Percentiles rank a stretch among this genome's conserved stretches.
Evolutionary conservation across 31 red algal species (phyloP).

Genomic region (Endocladia muricata): DNA sequence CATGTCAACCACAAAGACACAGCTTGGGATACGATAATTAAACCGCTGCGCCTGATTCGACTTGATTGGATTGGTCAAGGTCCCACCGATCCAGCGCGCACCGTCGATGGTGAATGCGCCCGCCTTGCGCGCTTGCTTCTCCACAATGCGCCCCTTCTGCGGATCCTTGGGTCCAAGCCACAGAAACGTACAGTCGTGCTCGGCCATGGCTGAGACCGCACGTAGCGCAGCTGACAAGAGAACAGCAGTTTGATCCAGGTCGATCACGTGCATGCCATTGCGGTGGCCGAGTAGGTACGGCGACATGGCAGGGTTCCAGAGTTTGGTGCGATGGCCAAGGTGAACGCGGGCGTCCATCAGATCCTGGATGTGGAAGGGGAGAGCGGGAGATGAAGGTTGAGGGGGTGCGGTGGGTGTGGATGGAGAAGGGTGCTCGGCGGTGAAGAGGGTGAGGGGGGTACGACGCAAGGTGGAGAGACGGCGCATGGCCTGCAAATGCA

Average conservation of each 20-base stretch:
- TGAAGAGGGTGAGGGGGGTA: too few species aligned
- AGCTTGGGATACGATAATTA: slow-evolving; percentile 76
- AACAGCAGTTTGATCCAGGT: slow-evolving; percentile 77
- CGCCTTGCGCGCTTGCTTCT: slow-evolving; percentile 39
- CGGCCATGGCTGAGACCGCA: slow-evolving; percentile 52
- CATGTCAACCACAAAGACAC: slow-evolving; percentile 82
- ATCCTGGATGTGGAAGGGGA: slow-evolving; percentile 28
- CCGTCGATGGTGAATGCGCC: slow-evolving; percentile 50
- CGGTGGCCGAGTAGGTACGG: slow-evolving; percentile 78
- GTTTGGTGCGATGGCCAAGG: slow-evolving; percentile 79
- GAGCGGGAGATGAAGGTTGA: slow-evolving; percentile 12
- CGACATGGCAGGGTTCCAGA: slow-evolving; percentile 91
- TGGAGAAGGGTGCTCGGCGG: too few species aligned
- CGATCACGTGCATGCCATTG: slow-evolving; percentile 90
- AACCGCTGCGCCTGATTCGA: slow-evolving; percentile 66
- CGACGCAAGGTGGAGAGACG: too few species aligned
- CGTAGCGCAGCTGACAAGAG: slow-evolving; percentile 68
- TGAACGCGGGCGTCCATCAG: slow-evolving; percentile 90
- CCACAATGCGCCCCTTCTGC: slow-evolving; percentile 39
- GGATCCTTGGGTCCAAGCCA: slow-evolving; percentile 43
- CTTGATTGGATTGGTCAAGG: slow-evolving; percentile 84
- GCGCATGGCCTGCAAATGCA: too few species aligned
- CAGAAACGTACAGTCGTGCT: slow-evolving; percentile 54
- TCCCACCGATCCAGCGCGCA: slow-evolving; percentile 90
- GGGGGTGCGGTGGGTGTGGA: slow-evolving; percentile 7